Percentiles rank a stretch among this genome's conserved stretches.
Evolutionary conservation across 2,329 filamentous ascomycete genomes (phyloP).

Genomic region (Fusarium mundagurra): DNA sequence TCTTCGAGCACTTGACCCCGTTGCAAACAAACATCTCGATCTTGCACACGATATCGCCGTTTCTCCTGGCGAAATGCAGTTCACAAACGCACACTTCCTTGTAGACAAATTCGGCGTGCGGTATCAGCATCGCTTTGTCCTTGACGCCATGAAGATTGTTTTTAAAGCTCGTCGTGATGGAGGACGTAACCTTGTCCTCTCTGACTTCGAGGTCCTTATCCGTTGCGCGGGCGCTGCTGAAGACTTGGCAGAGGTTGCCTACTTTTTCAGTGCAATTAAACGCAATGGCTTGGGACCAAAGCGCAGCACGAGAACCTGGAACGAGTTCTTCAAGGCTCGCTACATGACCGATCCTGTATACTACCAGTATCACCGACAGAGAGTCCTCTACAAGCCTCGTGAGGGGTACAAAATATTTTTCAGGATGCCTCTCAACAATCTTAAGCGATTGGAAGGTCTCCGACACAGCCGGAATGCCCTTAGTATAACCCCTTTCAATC

Average conservation of each 20-base stretch:
- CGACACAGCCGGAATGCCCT: slow-evolving; percentile 45
- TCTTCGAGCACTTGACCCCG: slow-evolving; percentile 69
- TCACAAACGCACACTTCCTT: slow-evolving; percentile 49
- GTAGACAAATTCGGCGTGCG: slow-evolving; percentile 59
- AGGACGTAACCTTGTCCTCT: slow-evolving; percentile 43
- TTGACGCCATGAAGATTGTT: slow-evolving; percentile 50
- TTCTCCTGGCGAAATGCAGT: slow-evolving; percentile 51
- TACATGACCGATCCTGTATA: slow-evolving; percentile 59
- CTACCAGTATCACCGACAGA: slow-evolving; percentile 55
- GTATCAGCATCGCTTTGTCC: slow-evolving; percentile 50
- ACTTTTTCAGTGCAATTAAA: slow-evolving; percentile 48
- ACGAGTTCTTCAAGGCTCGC: slow-evolving; percentile 59
- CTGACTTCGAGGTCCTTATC: slow-evolving; percentile 58
- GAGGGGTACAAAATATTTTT: slow-evolving; percentile 46
- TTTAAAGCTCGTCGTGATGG: slow-evolving; percentile 45
- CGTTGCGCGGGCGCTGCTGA: slow-evolving; percentile 59
- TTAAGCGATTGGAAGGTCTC: slow-evolving; percentile 45
- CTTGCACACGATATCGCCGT: slow-evolving; percentile 53
- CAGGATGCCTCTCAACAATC: slow-evolving; percentile 3
- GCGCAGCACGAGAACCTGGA: slow-evolving; percentile 50
- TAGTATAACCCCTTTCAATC: slow-evolving; percentile 45
- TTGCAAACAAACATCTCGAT: slow-evolving; percentile 60
- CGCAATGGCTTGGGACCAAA: slow-evolving; percentile 39
- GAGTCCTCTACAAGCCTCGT: slow-evolving; percentile 53
- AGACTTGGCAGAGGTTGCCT: slow-evolving; percentile 48